Conservation (phyloP, 2,329 filamentous ascomycete genomes). For the Scytalidium sp. region DNA sequence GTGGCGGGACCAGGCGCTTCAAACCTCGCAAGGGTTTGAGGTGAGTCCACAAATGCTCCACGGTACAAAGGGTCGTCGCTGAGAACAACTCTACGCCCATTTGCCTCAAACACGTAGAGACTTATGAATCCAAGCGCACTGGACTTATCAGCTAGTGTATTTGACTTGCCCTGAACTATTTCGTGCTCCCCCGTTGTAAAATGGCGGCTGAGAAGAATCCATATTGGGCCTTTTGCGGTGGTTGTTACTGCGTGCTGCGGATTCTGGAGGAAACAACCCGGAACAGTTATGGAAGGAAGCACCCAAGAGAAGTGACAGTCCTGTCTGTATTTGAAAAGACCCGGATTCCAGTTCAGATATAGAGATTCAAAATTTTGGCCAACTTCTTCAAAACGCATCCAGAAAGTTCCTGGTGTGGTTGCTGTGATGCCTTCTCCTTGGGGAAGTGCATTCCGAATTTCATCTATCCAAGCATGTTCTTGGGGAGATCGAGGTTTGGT, state of each 20-base stretch:
- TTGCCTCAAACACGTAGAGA: slow-evolving; percentile 73
- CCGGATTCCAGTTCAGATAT: slow-evolving; percentile 96
- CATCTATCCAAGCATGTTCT: slow-evolving; percentile 14
- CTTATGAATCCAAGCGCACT: slow-evolving; percentile 73
- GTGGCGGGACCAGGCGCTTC: slow-evolving; percentile 45
- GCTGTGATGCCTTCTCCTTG: slow-evolving; percentile 6
- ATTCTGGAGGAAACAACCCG: slow-evolving; percentile 59
- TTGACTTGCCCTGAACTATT: slow-evolving; percentile 44
- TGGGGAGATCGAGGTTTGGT: slow-evolving; percentile 14
- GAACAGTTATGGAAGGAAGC: slow-evolving; percentile 43
- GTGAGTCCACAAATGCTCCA: slow-evolving; percentile 89
- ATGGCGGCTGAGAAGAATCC: slow-evolving; percentile 84
- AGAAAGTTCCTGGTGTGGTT: slow-evolving; percentile 73
- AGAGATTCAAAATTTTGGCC: slow-evolving; percentile 92
- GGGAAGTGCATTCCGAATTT: slow-evolving; percentile 20
- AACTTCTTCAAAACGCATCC: slow-evolving; percentile 87
- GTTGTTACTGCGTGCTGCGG: slow-evolving; percentile 70
- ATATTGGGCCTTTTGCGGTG: slow-evolving; percentile 59
- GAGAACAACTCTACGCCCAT: slow-evolving; percentile 70
- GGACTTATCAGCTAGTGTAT: slow-evolving; percentile 20
- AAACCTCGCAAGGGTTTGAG: slow-evolving; percentile 82
- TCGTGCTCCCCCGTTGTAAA: slow-evolving; percentile 68
- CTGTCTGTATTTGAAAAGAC: slow-evolving; percentile 74
- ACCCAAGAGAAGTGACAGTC: slow-evolving; percentile 91
- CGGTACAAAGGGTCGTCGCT: slow-evolving; percentile 69